Percentiles rank a stretch among this genome's conserved stretches.
Conservation (phyloP, 75 land plant species). For the Pseudotsuga menziesii region DNA sequence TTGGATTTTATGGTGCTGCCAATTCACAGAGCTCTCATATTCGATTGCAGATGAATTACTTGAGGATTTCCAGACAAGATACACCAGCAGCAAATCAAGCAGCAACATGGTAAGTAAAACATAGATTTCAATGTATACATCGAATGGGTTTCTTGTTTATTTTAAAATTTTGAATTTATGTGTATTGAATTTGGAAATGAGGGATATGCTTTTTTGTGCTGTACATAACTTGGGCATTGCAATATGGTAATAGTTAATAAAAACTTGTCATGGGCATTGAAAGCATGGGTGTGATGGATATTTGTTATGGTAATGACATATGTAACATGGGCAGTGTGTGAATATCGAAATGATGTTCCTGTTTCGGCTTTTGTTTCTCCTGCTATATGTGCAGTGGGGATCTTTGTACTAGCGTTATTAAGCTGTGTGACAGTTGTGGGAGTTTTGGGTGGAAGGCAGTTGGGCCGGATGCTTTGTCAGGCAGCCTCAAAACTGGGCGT, state of each 20-base stretch:
- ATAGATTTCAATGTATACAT: neutral
- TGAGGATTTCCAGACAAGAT: neutral
- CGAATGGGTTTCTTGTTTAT: neutral
- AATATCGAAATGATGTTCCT: too few species aligned
- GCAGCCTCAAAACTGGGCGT: constrained; percentile 84
- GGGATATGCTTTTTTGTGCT: too few species aligned
- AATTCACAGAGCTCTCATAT: neutral
- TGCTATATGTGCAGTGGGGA: neutral
- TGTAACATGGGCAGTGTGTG: too few species aligned
- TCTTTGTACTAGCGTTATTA: constrained; percentile 22
- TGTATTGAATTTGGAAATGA: too few species aligned
- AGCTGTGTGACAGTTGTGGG: constrained; percentile 81
- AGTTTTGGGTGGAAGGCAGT: constrained; percentile 92
- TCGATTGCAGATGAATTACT: neutral
- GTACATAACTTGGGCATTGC: too few species aligned
- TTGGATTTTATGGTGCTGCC: neutral
- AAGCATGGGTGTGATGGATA: too few species aligned
- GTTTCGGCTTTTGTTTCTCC: too few species aligned
- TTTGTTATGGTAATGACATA: too few species aligned
- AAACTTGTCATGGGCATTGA: too few species aligned
- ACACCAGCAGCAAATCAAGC: neutral
- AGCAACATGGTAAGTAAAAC: neutral
- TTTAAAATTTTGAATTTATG: too few species aligned
- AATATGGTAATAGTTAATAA: too few species aligned
- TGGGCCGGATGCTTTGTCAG: constrained; percentile 95